These are phyloP conservation scores for Aspergillus jensenii DNA, from an alignment of 2,329 filamentous ascomycete species.

Conservation along the genomic window DNA sequence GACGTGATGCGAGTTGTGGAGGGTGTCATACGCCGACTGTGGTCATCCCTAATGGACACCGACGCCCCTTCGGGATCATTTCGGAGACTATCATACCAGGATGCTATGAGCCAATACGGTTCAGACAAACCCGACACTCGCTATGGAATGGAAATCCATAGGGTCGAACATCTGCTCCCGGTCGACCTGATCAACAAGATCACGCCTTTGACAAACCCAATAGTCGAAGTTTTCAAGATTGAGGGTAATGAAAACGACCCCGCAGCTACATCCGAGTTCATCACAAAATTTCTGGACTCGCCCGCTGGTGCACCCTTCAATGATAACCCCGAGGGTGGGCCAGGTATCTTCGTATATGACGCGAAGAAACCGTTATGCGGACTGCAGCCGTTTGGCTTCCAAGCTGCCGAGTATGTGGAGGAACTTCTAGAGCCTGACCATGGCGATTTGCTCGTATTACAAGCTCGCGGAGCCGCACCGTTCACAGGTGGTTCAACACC, in stretches of 20 bases:
- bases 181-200: slow-evolving; percentile 72
- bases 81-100: slow-evolving; percentile 65
- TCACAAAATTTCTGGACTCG: slow-evolving; percentile 69
- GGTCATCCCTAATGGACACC: slow-evolving; percentile 49
- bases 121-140: slow-evolving; percentile 91
- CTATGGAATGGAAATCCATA: slow-evolving; percentile 66
- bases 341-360: slow-evolving; percentile 76
- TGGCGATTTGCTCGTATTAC: slow-evolving; percentile 78
- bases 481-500: slow-evolving; percentile 71
- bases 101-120: slow-evolving; percentile 78
- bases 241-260: slow-evolving; percentile 48
- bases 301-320: slow-evolving; percentile 58
- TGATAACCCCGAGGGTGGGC: slow-evolving; percentile 72
- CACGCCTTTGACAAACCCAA: slow-evolving; percentile 64
- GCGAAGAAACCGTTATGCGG: slow-evolving; percentile 71
- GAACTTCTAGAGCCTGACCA: slow-evolving; percentile 57
- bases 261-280: slow-evolving; percentile 59
- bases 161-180: slow-evolving; percentile 64
- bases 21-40: slow-evolving; percentile 56
- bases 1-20: slow-evolving; percentile 65
- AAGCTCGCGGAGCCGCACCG: slow-evolving; percentile 68
- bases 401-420: slow-evolving; percentile 62
- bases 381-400: slow-evolving; percentile 74
- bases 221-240: slow-evolving; percentile 74
- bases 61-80: slow-evolving; percentile 51